A percentile compares a stretch with the other conserved stretches of the same genome.
These are phyloP conservation scores for Saccharomyces hybrid DNA, from an alignment of 1,139 yeast genomes.

Conservation along the genomic window DNA sequence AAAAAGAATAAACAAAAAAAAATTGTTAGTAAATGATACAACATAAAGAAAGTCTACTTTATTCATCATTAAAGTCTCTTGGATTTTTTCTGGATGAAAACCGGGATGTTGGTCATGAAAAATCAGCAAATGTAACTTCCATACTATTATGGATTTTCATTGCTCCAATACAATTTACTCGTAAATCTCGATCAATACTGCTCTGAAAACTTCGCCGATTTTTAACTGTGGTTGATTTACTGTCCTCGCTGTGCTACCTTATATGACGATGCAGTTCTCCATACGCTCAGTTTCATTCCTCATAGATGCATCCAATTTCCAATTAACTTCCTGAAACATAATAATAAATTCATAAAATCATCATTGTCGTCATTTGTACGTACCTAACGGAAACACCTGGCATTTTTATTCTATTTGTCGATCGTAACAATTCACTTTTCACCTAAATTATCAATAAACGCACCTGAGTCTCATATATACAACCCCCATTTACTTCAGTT, in stretches of 20 bases:
- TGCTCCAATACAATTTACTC: too few relatives aligned
- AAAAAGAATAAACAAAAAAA: slow-evolving; percentile 30
- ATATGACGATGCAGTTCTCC: not conserved
- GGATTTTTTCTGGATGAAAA: not conserved
- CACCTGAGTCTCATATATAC: not conserved
- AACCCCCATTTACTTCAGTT: not conserved
- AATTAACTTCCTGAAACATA: not conserved
- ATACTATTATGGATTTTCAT: not conserved
- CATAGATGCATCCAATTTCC: not conserved
- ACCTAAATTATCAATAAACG: not conserved
- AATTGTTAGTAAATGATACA: slow-evolving; percentile 18
- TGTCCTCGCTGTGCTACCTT: too few relatives aligned
- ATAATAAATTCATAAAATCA: not conserved
- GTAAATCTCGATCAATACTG: too few relatives aligned
- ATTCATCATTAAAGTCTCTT: not conserved
- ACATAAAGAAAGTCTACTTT: not conserved
- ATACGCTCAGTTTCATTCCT: not conserved
- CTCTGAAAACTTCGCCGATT: too few relatives aligned
- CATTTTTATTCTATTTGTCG: slow-evolving; percentile 44
- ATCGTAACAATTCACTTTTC: slow-evolving; percentile 1
- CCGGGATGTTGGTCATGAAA: not conserved
- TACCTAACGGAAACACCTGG: slow-evolving; percentile 98
- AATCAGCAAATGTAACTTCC: not conserved
- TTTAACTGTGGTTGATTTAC: not conserved
- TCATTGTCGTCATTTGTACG: slow-evolving; percentile 33